Percentiles rank a stretch among this genome's conserved stretches.
These are phyloP conservation scores for Phycomyces nitens DNA, from an alignment of 192 early-diverging fungal species.

Conservation along the genomic window DNA sequence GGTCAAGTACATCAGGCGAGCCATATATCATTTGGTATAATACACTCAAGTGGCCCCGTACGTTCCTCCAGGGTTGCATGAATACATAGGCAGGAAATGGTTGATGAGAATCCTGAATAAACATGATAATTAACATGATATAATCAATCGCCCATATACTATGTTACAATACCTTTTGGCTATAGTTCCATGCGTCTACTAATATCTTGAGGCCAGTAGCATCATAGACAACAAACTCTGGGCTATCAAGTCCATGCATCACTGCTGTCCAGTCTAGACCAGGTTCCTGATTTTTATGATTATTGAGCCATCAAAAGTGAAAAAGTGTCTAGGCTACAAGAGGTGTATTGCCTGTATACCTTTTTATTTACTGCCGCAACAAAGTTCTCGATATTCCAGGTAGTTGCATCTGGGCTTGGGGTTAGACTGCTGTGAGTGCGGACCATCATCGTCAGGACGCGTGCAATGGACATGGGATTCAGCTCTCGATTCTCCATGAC, in stretches of 20 bases:
- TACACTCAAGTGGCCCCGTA: constrained; percentile 65
- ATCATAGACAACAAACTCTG: constrained; percentile 56
- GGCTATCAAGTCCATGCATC: constrained; percentile 57
- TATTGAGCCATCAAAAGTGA: not conserved
- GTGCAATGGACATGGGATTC: constrained; percentile 50
- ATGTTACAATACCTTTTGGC: constrained; percentile 17
- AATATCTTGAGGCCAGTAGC: constrained; percentile 57
- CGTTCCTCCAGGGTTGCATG: constrained; percentile 69
- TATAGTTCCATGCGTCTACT: constrained; percentile 50
- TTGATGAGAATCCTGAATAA: constrained; percentile 40
- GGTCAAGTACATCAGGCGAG: constrained; percentile 57
- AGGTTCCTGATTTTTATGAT: constrained; percentile 33
- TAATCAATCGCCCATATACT: not conserved
- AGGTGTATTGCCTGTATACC: constrained; percentile 16
- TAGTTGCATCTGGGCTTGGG: constrained; percentile 23
- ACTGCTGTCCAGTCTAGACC: constrained; percentile 61
- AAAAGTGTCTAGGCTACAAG: not conserved
- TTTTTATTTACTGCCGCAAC: constrained; percentile 23
- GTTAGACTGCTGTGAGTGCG: constrained; percentile 35
- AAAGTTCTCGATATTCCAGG: constrained; percentile 33
- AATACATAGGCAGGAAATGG: constrained; percentile 67
- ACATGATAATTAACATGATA: not conserved
- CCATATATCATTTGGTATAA: constrained; percentile 57
- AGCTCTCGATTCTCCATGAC: constrained; percentile 9
- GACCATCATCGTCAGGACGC: constrained; percentile 62